A percentile compares a stretch with the other conserved stretches of the same genome.
phyloP scores from a whole-genome alignment of 2,329 filamentous ascomycete species.

The Epichloe scottii region DNA sequence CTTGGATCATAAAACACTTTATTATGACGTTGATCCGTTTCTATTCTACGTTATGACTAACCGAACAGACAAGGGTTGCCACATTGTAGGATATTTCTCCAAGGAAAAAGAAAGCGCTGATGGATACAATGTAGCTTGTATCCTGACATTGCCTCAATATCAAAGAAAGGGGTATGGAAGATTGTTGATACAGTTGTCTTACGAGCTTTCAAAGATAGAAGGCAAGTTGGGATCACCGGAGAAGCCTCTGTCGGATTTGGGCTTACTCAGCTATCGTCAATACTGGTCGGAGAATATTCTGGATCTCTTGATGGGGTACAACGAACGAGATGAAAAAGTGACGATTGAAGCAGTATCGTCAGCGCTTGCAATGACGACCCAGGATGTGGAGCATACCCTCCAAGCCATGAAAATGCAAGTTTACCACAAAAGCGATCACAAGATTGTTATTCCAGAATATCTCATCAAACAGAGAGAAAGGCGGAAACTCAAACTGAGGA shows the following conservation, averaged over 20 bases:
- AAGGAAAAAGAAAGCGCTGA: constrained; percentile 98
- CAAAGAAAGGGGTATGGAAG: constrained; percentile 90
- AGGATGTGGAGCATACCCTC: constrained; percentile 88
- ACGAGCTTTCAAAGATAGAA: constrained; percentile 91
- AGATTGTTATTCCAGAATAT: constrained; percentile 81
- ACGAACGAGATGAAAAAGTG: constrained; percentile 55
- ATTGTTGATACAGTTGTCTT: constrained; percentile 91
- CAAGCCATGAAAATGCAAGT: constrained; percentile 91
- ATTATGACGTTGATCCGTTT: constrained; percentile 99
- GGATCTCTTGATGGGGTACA: constrained; percentile 65
- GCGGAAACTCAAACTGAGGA: constrained; percentile 64
- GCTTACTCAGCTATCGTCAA: constrained; percentile 84
- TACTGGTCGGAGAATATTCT: constrained; percentile 97
- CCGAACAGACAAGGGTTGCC: constrained; percentile 77
- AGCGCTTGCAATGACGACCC: constrained; percentile 85
- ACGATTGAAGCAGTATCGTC: constrained; percentile 78
- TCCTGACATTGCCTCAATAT: constrained; percentile 89
- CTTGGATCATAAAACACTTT: constrained; percentile 93
- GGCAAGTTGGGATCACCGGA: constrained; percentile 91
- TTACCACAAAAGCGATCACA: constrained; percentile 93
- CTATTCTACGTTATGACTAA: constrained; percentile 97
- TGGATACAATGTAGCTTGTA: constrained; percentile 96
- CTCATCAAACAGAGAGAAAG: constrained; percentile 70
- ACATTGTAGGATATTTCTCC: constrained; percentile 98
- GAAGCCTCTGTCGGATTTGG: constrained; percentile 89